Base-by-base conservation (phyloP, 2,329 filamentous ascomycete species). In the Cercospora brassicicola region DNA sequence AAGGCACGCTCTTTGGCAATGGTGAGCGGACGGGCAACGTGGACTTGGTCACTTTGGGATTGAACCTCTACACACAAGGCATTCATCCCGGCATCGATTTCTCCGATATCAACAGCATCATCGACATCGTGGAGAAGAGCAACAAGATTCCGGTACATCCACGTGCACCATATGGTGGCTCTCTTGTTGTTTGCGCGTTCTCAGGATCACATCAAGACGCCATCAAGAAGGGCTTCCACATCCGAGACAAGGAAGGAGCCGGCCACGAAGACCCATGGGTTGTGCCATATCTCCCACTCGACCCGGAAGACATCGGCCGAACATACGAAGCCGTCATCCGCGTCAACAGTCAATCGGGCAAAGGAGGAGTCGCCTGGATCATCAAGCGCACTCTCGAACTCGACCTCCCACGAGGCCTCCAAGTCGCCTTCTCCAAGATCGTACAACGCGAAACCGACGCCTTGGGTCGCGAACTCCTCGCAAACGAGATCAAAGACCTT, bases 301-400 rank as follows among this genome's bases (percentile, higher is more conserved):
- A 98, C 77, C 94, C 94, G 4, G 86, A 91, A 76, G 94, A 98
- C 77, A 97, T 98, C 72, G 94, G 94, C 61, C 89, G 94, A 67
- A 97, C 90, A n/a, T 98, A 98, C 86, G 94, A 98, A 82, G 94
- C 94, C 67, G 91, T 98, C 78, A 98, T 98, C 78, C 91, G 94
- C 68, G 94, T 98, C 86, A 99, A 98, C 84, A 96, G 92, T 18
- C 94, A 98, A 80, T 92, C 89, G 75, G 94, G 94, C 72, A 98
- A 99, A 83, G 94, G 94, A 69, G 95, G 95, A 74, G 90, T 92
- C 68, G 94, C 94, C 61, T 98, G 92, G 92, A 91, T 98, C 78
- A 94, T 98, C 78, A 89, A 94, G 78, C 90, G 91, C 74, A 90
- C 93, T 76, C 88, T 98, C 70, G 88, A 95, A 77, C 90, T 98